These are phyloP conservation scores for Arabidopsis hybrid DNA, from an alignment of 441 rosid species.

Conservation along the genomic window DNA sequence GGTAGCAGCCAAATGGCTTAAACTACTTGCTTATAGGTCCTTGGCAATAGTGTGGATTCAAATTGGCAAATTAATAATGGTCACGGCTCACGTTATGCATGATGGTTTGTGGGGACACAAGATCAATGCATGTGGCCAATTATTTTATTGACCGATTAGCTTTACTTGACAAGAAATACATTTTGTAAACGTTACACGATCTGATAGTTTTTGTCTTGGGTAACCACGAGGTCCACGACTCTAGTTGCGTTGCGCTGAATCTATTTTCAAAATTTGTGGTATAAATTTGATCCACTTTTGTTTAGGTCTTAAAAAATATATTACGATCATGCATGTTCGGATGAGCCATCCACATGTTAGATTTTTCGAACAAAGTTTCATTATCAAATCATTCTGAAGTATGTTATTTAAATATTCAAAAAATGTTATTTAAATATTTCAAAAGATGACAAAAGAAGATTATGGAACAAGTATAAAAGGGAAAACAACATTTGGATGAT, in stretches of 20 bases:
- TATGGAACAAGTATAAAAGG: not conserved
- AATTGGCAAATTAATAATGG: not conserved
- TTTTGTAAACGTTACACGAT: not conserved
- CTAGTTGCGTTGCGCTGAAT: not conserved
- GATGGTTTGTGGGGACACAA: not conserved
- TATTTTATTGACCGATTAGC: not conserved
- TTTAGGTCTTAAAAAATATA: not conserved
- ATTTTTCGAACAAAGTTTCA: not conserved
- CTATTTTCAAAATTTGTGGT: not conserved
- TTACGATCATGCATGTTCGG: conserved; percentile 11
- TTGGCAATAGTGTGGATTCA: not conserved
- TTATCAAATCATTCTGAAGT: not conserved
- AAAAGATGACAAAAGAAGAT: not conserved
- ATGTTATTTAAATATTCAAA: not conserved
- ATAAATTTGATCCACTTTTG: not conserved
- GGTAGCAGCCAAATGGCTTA: not conserved
- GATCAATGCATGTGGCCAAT: not conserved
- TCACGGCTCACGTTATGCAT: not conserved
- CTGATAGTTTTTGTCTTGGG: not conserved
- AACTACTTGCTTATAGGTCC: not conserved
- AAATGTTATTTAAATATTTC: too few species aligned
- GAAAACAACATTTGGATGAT: conserved; percentile 25
- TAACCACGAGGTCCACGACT: not conserved
- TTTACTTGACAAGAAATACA: not conserved
- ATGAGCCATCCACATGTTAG: not conserved